Evolutionary conservation across 2,329 filamentous ascomycete species (phyloP), one percentile per base, ranked within the genome.

Genomic region (Pseudogymnoascus sp.): DNA sequence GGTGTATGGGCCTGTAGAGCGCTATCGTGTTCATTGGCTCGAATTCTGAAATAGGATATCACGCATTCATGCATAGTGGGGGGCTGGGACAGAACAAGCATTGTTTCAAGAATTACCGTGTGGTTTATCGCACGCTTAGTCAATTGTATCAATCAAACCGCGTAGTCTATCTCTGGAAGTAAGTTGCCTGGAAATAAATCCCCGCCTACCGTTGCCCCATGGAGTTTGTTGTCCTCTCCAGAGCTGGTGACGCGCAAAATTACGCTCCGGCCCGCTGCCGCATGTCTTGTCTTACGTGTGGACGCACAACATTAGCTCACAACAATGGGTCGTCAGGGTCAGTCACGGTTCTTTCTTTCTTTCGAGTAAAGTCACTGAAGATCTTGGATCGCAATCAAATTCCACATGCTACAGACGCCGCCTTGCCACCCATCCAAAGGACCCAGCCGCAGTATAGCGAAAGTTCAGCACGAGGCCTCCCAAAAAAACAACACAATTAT

Each of bases 361-460:
- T 31, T 31, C 2, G 28, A 31, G 28, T 10, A 3, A 36, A 53
- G 7, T 28, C 25, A 28, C 7, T 28, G 28, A 34, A 34, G 31
- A 36, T 36, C 50, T 56, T 56, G 50, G 50, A 56, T 56, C 50
- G 25, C 50, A 34, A 56, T 56, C 16, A 36, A 36, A 56, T 56
- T 56, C 50, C 28, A 53, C 34, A 56, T 56, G 50, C 50, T 34
- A 56, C 28, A 1, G 11, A 56, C 50, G 50, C 50, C 50, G 28
- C 50, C 50, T 34, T 34, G 50, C 50, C 50, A 56, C 28, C 50
- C 16, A 21, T 14, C 50, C 28, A 36, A 56, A 56, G 28, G 50
- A 56, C 50, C 50, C 28, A 56, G 50, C 50, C n/a, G 28, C 50
- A 34, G 28, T 56, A 56, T 34, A 56, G 50, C 50, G 50, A 56